Conservation (phyloP, 495 filamentous ascomycete species). For the Usnea hakonensis region DNA sequence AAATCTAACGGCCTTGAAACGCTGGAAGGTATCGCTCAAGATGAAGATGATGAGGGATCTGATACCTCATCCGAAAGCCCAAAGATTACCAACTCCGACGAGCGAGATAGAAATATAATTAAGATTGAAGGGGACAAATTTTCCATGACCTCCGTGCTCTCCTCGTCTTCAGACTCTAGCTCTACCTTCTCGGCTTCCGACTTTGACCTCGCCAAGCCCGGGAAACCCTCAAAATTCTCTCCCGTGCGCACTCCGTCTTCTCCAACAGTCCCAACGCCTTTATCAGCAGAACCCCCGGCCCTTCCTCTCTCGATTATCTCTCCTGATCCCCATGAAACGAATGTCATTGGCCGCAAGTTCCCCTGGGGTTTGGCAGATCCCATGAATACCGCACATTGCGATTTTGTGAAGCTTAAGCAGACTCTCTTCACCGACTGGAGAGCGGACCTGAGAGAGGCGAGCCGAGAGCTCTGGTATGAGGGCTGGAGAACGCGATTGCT, state of each 20-base stretch:
- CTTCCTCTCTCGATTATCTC: slow-evolving; percentile 90
- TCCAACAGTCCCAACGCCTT: slow-evolving; percentile 3
- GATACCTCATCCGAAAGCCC: slow-evolving; percentile 35
- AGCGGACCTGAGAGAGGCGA: slow-evolving; percentile 81
- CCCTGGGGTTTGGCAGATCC: slow-evolving; percentile 97
- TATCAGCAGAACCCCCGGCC: slow-evolving; percentile 31
- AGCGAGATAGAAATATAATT: slow-evolving; percentile 49
- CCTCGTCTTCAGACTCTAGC: slow-evolving; percentile 25
- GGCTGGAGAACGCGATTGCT: slow-evolving; percentile 80
- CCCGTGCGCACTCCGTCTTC: slow-evolving; percentile 32
- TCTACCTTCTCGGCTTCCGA: slow-evolving; percentile 42
- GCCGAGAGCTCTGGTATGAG: slow-evolving; percentile 91
- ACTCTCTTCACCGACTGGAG: slow-evolving; percentile 91
- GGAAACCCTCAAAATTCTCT: slow-evolving; percentile 34
- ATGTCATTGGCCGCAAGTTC: slow-evolving; percentile 71
- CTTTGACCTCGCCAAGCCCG: slow-evolving; percentile 30
- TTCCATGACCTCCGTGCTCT: slow-evolving; percentile 21
- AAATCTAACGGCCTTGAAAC: slow-evolving; percentile 83
- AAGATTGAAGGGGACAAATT: slow-evolving; percentile 25
- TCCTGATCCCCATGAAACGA: slow-evolving; percentile 80
- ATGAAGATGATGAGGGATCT: slow-evolving; percentile 41
- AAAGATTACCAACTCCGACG: slow-evolving; percentile 44
- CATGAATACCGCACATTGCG: slow-evolving; percentile 83
- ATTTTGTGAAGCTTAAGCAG: slow-evolving; percentile 86
- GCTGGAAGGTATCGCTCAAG: slow-evolving; percentile 74